Conservation (phyloP, 1,139 yeast genomes). For the Candida tetrigidarum region DNA sequence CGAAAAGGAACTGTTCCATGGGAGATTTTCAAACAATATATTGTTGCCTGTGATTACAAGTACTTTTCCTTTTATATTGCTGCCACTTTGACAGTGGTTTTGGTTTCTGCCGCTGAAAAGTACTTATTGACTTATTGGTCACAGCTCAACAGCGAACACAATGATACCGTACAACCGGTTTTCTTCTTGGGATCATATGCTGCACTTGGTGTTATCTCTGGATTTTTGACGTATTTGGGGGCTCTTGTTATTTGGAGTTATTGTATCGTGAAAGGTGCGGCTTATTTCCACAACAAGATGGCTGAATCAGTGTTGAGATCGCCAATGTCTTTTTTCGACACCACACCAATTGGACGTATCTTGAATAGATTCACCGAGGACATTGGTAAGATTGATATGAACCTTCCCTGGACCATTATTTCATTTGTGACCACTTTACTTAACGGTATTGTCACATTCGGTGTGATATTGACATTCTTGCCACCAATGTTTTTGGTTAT, state of each 20-base stretch:
- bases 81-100: conserved; percentile 23
- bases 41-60: conserved; percentile 38
- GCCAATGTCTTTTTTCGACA: conserved; percentile 50
- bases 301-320: conserved; percentile 40
- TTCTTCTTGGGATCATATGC: conserved; percentile 32
- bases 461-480: conserved; percentile 43
- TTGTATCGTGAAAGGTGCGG: conserved; percentile 38
- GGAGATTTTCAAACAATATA: conserved; percentile 34
- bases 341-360: conserved; percentile 47
- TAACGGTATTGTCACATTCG: conserved; percentile 31
- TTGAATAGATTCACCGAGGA: conserved; percentile 46
- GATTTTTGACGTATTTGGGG: conserved; percentile 30
- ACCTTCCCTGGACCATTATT: conserved; percentile 36
- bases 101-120: conserved; percentile 30
- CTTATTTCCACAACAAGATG: conserved; percentile 41
- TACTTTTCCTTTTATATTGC: conserved; percentile 30
- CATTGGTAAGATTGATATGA: conserved; percentile 36
- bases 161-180: conserved; percentile 24
- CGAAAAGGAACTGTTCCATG: conserved; percentile 39
- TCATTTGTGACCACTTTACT: conserved; percentile 27
- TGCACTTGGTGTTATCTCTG: conserved; percentile 30
- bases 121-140: conserved; percentile 45
- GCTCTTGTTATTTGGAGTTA: conserved; percentile 37
- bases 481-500: conserved; percentile 26
- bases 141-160: conserved; percentile 31